phyloP scores from a whole-genome alignment of 176 grass and related monocot genomes.

The Olyra latifolia region DNA sequence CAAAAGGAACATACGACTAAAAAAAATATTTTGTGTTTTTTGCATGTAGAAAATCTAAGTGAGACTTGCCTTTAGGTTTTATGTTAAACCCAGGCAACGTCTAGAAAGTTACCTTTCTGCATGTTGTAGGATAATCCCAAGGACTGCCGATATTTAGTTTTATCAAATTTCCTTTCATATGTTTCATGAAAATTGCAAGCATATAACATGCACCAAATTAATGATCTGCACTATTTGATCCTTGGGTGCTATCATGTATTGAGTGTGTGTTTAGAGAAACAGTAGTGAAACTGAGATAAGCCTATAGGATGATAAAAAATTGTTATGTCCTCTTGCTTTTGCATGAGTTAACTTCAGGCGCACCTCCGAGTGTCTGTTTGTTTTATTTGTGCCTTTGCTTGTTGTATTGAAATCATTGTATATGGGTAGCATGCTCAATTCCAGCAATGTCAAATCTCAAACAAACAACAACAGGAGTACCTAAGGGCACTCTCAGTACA shows the following conservation, averaged over 20 bases:
- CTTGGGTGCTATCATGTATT: background rate
- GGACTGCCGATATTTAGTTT: background rate
- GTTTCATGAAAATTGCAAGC: background rate
- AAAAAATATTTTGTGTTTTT: background rate
- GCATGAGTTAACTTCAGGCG: background rate
- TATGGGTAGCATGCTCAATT: background rate
- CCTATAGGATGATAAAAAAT: background rate
- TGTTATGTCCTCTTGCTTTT: background rate
- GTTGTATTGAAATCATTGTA: background rate
- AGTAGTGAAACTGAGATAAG: background rate
- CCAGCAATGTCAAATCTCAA: constrained; percentile 18
- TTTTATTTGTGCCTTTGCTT: background rate
- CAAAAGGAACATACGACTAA: background rate
- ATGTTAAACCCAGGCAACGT: background rate
- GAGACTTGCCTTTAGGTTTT: background rate
- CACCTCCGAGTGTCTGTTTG: background rate
- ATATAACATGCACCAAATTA: background rate
- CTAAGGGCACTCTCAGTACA: too few species aligned
- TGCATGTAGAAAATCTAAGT: background rate
- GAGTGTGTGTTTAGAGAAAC: background rate
- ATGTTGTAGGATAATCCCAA: background rate
- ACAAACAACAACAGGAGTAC: background rate
- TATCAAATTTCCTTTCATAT: background rate
- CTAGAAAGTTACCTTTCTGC: background rate
- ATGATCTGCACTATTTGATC: constrained; percentile 4